Conservation (phyloP, 2,329 filamentous ascomycete species). For the Cryphonectria nitschkei region DNA sequence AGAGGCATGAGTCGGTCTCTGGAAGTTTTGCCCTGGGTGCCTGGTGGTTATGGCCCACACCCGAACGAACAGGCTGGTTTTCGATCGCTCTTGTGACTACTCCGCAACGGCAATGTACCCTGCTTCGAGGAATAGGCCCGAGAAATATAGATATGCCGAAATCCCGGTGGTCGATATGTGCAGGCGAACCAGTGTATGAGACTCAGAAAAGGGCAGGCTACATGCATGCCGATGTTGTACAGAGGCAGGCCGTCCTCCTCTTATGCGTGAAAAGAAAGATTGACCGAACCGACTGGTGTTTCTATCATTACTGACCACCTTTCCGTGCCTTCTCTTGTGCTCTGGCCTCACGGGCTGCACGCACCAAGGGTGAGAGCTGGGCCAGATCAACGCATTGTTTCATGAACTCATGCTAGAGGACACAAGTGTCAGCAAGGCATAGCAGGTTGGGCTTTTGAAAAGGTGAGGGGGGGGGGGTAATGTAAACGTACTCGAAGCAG, state of each 20-base stretch:
- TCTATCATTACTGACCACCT: conserved; percentile 44
- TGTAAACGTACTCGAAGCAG: conserved; percentile 72
- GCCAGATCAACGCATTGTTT: conserved; percentile 72
- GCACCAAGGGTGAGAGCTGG: conserved; percentile 84
- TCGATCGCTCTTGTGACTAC: not conserved
- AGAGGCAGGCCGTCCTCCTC: conserved; percentile 16
- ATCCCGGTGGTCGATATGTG: conserved; percentile 24
- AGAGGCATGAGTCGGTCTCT: not conserved
- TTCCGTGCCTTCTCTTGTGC: conserved; percentile 83
- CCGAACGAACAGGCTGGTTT: not conserved
- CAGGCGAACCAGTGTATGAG: conserved; percentile 25
- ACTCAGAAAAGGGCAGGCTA: conserved; percentile 15
- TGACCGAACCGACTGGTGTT: conserved; percentile 12
- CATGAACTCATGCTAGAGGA: conserved; percentile 76
- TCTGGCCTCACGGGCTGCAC: conserved; percentile 81
- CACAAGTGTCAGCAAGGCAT: conserved; percentile 26
- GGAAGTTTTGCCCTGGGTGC: not conserved
- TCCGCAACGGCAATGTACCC: conserved; percentile 9
- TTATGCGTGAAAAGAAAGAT: conserved; percentile 5
- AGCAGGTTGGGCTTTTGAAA: conserved; percentile 35
- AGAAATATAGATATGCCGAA: conserved; percentile 13
- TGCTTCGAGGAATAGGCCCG: conserved; percentile 16
- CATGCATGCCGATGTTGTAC: conserved; percentile 23
- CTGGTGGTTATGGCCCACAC: not conserved
- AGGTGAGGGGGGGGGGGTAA: conserved; percentile 29